A percentile compares a stretch with the other conserved stretches of the same genome.
Evolutionary conservation across 352 stramenopile species (phyloP).

Genomic region (Phytophthora uliginosa): DNA sequence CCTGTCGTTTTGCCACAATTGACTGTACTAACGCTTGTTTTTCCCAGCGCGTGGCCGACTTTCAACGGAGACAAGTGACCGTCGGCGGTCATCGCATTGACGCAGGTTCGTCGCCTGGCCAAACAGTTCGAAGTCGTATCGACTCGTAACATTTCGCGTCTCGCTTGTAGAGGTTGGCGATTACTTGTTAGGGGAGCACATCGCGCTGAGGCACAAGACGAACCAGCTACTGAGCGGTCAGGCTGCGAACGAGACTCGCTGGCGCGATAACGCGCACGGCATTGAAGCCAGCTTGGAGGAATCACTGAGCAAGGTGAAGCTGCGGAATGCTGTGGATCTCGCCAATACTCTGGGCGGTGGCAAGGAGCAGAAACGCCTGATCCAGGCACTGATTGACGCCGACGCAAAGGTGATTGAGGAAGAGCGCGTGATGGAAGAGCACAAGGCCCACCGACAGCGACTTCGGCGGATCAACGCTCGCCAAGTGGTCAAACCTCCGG

Average conservation of each 20-base stretch:
- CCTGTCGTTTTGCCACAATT: background rate
- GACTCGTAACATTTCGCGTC: background rate
- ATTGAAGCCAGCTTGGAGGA: constrained; percentile 59
- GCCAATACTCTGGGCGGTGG: constrained; percentile 55
- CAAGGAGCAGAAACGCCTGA: constrained; percentile 76
- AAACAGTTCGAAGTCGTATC: background rate
- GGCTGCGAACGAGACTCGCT: constrained; percentile 20
- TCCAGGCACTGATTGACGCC: constrained; percentile 74
- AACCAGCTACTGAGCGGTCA: constrained; percentile 43
- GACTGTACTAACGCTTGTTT: background rate
- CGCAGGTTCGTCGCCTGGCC: constrained; percentile 31
- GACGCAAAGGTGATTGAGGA: constrained; percentile 77
- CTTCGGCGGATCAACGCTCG: constrained; percentile 56
- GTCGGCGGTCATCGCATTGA: constrained; percentile 50
- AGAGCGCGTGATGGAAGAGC: constrained; percentile 64
- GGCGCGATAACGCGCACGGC: constrained; percentile 19
- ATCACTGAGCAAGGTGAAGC: constrained; percentile 73
- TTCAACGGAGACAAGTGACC: constrained; percentile 48
- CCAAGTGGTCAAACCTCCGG: constrained; percentile 23
- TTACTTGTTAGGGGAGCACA: constrained; percentile 51
- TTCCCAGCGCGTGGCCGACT: constrained; percentile 49
- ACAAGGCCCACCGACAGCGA: constrained; percentile 66
- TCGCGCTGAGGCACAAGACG: constrained; percentile 39
- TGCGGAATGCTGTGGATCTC: constrained; percentile 78
- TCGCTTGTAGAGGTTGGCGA: constrained; percentile 40